These are phyloP conservation scores for Clavispora phyllophila DNA, from an alignment of 805 yeast genomes.

Conservation along the genomic window DNA sequence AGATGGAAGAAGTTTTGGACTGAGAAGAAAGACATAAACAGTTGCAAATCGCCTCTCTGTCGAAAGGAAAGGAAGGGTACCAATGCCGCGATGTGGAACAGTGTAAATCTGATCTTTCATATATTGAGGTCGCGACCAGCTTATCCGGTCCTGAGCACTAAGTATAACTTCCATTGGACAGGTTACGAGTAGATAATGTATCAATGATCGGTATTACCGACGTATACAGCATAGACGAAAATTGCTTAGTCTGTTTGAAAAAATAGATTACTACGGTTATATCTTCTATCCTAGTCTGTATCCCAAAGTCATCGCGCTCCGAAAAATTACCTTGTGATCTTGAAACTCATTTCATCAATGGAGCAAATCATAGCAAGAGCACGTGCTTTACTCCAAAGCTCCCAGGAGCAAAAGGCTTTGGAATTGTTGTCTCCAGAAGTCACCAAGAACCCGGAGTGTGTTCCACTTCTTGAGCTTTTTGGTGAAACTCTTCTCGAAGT, in stretches of 20 bases:
- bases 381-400: constrained; percentile 39
- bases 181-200: too few species aligned
- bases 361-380: constrained; percentile 28
- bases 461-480: constrained; percentile 49
- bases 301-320: background rate
- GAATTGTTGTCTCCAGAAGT: constrained; percentile 38
- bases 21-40: too few species aligned
- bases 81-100: background rate
- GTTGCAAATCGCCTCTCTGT: too few species aligned
- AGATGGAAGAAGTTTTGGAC: too few species aligned
- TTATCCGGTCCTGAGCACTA: background rate
- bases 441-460: constrained; percentile 26
- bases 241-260: too few species aligned
- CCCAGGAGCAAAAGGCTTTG: constrained; percentile 53
- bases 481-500: constrained; percentile 80
- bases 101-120: background rate
- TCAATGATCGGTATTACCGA: too few species aligned
- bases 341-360: constrained; percentile 4
- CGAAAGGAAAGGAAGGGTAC: background rate
- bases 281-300: too few species aligned
- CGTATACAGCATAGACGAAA: too few species aligned
- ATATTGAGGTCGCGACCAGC: background rate
- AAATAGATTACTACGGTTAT: too few species aligned
- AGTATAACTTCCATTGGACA: background rate
- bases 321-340: background rate